Evolutionary conservation across 1,284 basidiomycete genomes (phyloP).

Genomic region (Ganoderma sinense): DNA sequence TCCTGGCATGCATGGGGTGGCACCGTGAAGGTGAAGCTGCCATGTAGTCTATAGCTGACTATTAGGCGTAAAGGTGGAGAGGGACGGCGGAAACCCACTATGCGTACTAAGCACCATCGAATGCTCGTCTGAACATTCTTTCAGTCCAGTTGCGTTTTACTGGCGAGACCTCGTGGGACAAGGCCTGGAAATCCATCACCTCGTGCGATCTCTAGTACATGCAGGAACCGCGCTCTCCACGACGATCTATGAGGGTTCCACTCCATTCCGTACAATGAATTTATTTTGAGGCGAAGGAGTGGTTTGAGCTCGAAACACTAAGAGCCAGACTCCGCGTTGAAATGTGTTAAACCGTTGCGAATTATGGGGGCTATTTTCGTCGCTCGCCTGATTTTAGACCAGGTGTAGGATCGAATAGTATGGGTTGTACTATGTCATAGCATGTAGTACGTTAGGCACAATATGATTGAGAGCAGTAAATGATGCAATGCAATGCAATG

Average conservation of each 20-base stretch:
- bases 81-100: background rate
- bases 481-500: slow-evolving; percentile 7
- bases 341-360: background rate
- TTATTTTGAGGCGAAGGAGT: background rate
- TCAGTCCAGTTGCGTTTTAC: background rate
- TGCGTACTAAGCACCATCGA: background rate
- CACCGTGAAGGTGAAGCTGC: background rate
- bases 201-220: background rate
- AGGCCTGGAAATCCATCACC: background rate
- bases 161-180: background rate
- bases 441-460: background rate
- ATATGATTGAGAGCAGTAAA: slow-evolving; percentile 3
- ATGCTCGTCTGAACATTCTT: background rate
- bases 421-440: background rate
- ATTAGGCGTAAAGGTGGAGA: background rate
- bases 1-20: background rate
- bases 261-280: background rate
- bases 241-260: background rate
- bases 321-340: background rate
- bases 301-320: background rate
- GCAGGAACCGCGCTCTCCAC: background rate
- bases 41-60: background rate
- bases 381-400: background rate
- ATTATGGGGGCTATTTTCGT: background rate
- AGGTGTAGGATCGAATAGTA: background rate